These are phyloP conservation scores for Russula ochroleuca DNA, from an alignment of 768 basidiomycete genomes.

Conservation along the genomic window DNA sequence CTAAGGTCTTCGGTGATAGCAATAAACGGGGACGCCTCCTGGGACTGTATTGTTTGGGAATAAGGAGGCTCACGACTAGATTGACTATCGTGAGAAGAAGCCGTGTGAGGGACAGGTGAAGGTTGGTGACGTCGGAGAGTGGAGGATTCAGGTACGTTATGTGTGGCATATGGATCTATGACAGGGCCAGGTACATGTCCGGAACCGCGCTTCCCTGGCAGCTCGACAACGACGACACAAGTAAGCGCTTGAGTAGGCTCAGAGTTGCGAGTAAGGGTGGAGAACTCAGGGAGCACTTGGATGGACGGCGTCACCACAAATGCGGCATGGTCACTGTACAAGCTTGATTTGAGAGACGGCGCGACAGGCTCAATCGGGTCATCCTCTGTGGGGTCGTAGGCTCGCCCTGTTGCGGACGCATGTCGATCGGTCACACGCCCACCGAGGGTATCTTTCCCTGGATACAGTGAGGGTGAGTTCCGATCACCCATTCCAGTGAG, in stretches of 20 bases:
- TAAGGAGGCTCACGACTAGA: constrained; percentile 17
- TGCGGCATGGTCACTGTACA: constrained; percentile 39
- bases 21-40: constrained; percentile 70
- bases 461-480: constrained; percentile 51
- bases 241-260: constrained; percentile 81
- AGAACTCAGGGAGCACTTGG: constrained; percentile 89
- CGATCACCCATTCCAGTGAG: constrained; percentile 84
- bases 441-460: constrained; percentile 59
- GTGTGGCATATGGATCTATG: constrained; percentile 43
- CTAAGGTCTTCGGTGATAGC: constrained; percentile 86
- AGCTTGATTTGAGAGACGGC: constrained; percentile 44
- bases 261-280: constrained; percentile 65
- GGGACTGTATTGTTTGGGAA: constrained; percentile 4
- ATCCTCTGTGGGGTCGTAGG: constrained; percentile 71
- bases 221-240: constrained; percentile 90
- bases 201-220: constrained; percentile 67
- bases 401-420: constrained; percentile 12
- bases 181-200: constrained; percentile 32
- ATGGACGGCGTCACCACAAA: constrained; percentile 91
- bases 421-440: constrained; percentile 34
- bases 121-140: constrained; percentile 33
- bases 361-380: constrained; percentile 69
- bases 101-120: constrained; percentile 32
- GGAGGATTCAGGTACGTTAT: constrained; percentile 16
- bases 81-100: constrained; percentile 17